Base-by-base conservation (phyloP, 208 protist genomes). In the Leptomonas pyrrhocoris region DNA sequence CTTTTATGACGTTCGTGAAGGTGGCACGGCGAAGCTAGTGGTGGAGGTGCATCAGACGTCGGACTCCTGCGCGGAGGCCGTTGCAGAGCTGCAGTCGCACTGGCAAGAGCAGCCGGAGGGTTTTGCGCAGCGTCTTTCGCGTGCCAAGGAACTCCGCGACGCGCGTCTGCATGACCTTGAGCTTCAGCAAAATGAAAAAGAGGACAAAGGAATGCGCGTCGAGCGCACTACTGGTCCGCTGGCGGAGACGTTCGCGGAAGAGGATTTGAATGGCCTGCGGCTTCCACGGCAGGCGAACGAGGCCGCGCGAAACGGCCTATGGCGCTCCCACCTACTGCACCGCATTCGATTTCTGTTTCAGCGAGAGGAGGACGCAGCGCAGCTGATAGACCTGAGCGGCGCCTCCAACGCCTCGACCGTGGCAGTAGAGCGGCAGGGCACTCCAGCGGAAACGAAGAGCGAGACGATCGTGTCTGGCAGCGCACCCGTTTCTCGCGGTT, bases 311-410 rank as follows among this genome's bases (percentile, higher is more conserved):
- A 65, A 77, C 48, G 23, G 18, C 4, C 6, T 71, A 11, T 65
- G 36, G 55, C 27, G 25, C 15, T 65, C 72, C 15, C 42, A 77
- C 50, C 48, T 71, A 1, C 72, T 77, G 30, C 72, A 71, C 13
- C 72, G 72, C 21, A 6, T 77, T 27, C 72, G 72, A 1, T 77
- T 77, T 40, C 57, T 77, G 6, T 77, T 77, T 63, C 72, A 77
- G 36, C 15, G 48, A n/a, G 36, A 28, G 28, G 63, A 61, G 15
- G 72, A 77, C n/a, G 72, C 72, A 2, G 60, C 70, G 49, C 60
- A 45, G 27, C 54, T 75, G 23, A 27, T 36, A 31, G 21, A 38
- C 30, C 23, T 28, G 25, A 2, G 11, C n/a, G 34, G 27, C 23
- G 50, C 60, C 27, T 0, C 28, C 19, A 15, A 28, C 13, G 36